Evolutionary conservation across 345 rosid genomes (phyloP).

Genomic region (Isatis tinctoria): DNA sequence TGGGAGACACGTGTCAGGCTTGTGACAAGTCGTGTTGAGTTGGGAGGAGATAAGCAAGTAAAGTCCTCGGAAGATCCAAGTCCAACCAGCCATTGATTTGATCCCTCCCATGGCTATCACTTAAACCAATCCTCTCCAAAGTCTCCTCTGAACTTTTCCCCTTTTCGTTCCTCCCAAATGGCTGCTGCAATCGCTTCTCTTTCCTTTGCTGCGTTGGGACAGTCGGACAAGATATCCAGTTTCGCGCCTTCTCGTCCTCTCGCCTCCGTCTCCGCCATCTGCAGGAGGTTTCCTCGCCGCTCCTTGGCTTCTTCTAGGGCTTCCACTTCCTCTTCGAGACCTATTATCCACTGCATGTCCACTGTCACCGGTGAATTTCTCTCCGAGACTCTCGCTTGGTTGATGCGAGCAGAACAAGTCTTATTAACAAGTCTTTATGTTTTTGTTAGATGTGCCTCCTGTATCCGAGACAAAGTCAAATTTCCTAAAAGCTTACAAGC

Average conservation of each 20-base stretch:
- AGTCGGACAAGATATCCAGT: constrained; percentile 39
- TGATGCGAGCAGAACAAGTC: too few species aligned
- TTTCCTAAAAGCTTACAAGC: constrained; percentile 74
- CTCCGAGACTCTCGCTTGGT: background rate
- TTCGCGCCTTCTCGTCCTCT: constrained; percentile 35
- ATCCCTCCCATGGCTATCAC: constrained; percentile 21
- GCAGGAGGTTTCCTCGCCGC: constrained; percentile 34
- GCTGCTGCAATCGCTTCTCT: constrained; percentile 74
- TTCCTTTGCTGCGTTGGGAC: constrained; percentile 64
- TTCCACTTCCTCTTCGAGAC: constrained; percentile 42
- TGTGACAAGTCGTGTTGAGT: constrained; percentile 14
- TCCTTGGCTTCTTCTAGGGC: constrained; percentile 26
- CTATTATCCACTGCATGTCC: constrained; percentile 65
- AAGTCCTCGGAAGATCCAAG: constrained; percentile 10
- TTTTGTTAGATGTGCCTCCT: constrained; percentile 62
- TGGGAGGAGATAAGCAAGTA: constrained; percentile 29
- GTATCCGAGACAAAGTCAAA: constrained; percentile 82
- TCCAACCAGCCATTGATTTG: background rate
- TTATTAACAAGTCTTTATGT: background rate
- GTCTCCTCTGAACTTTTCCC: background rate
- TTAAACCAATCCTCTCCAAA: background rate
- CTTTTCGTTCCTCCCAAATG: constrained; percentile 11
- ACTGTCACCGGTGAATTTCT: constrained; percentile 44
- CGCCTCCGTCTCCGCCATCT: constrained; percentile 41
- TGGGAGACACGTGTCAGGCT: constrained; percentile 26